Percentiles rank a stretch among this genome's conserved stretches.
These are phyloP conservation scores for Pouteria glomerata DNA, from an alignment of 148 eudicot genomes.

Conservation along the genomic window DNA sequence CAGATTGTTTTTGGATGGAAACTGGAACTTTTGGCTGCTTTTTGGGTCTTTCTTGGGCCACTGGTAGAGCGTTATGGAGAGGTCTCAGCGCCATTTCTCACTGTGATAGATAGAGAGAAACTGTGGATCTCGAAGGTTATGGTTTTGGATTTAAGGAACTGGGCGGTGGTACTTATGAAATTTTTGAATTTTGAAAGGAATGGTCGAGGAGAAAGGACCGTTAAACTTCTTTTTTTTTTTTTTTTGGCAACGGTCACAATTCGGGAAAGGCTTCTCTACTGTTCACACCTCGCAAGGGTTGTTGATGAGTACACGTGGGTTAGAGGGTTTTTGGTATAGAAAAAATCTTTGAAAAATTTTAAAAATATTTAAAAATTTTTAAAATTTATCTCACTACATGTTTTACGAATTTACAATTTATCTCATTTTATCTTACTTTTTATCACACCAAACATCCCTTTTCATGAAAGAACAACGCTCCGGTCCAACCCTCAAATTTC, in stretches of 20 bases:
- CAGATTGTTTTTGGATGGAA: slow-evolving; percentile 26
- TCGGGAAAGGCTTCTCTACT: neutral
- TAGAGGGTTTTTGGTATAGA: no score
- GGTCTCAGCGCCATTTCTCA: slow-evolving; percentile 48
- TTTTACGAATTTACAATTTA: no score
- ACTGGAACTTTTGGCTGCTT: slow-evolving; percentile 37
- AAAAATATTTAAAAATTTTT: no score
- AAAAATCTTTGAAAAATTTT: no score
- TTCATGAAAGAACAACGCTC: no score
- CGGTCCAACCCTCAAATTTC: no score
- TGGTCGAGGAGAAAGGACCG: neutral
- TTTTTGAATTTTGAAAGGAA: slow-evolving; percentile 4
- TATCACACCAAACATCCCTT: no score
- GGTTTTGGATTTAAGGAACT: neutral
- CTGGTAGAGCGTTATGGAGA: slow-evolving; percentile 51
- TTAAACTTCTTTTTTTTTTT: neutral
- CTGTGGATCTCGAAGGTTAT: neutral
- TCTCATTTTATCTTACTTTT: no score
- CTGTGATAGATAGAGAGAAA: neutral
- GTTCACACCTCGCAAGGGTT: neutral
- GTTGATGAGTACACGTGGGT: no score
- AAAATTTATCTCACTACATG: no score
- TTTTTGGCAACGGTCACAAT: slow-evolving; percentile 7
- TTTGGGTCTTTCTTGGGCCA: slow-evolving; percentile 43
- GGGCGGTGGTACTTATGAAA: neutral